These are phyloP conservation scores for Calendula officinalis DNA, from an alignment of 129 eudicot genomes.

Conservation along the genomic window DNA sequence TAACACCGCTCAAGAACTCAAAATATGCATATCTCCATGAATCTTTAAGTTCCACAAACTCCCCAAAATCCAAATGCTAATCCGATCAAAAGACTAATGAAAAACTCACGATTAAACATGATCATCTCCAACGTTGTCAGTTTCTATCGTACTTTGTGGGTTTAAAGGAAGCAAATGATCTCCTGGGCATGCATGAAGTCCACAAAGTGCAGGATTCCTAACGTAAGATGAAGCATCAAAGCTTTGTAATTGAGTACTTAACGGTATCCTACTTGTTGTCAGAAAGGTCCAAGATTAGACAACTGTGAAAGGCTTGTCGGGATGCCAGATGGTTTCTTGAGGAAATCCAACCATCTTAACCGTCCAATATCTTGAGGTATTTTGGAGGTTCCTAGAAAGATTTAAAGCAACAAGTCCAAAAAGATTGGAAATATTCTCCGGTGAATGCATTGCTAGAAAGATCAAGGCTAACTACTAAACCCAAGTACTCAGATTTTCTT, in stretches of 20 bases:
- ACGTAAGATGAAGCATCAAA: constrained; percentile 3
- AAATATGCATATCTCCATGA: constrained; percentile 17
- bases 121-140: background rate
- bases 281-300: constrained; percentile 26
- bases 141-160: background rate
- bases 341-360: constrained; percentile 9
- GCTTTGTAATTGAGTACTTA: constrained; percentile 32
- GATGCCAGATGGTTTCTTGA: constrained; percentile 24
- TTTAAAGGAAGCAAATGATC: constrained; percentile 2
- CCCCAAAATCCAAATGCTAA: constrained; percentile 19
- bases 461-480: constrained; percentile 17
- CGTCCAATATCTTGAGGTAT: constrained; percentile 16
- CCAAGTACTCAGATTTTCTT: background rate
- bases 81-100: constrained; percentile 5
- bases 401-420: constrained; percentile 18
- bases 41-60: background rate
- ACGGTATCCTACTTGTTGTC: constrained; percentile 26
- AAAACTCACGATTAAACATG: constrained; percentile 6
- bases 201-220: constrained; percentile 36
- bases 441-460: constrained; percentile 24
- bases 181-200: constrained; percentile 22
- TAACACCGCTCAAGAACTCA: background rate
- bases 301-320: constrained; percentile 8
- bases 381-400: constrained; percentile 14
- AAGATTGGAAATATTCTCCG: background rate